A percentile compares a stretch with the other conserved stretches of the same genome.
phyloP scores from a whole-genome alignment of 192 early-diverging fungal genomes.

The Entomortierella chlamydospora region DNA sequence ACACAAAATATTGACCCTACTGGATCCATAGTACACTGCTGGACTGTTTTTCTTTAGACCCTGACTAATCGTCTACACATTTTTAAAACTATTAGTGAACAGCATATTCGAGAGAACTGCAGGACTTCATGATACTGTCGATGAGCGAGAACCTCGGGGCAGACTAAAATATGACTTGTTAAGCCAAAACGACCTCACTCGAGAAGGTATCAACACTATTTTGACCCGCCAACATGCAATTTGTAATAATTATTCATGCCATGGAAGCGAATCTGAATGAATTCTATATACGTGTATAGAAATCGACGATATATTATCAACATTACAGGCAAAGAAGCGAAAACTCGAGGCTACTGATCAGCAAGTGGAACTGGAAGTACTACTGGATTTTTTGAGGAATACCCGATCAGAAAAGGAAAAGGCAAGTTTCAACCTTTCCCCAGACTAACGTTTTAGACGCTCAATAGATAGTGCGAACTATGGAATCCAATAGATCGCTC shows the following conservation, averaged over 20 bases:
- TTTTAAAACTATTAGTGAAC: conserved; percentile 57
- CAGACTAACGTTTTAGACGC: too few relatives aligned
- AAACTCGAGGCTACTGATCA: conserved; percentile 65
- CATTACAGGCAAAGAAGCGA: conserved; percentile 73
- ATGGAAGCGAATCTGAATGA: background rate
- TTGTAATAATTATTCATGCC: background rate
- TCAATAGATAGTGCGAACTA: too few relatives aligned
- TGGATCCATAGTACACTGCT: background rate
- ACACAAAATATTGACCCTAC: too few relatives aligned
- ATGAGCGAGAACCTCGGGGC: conserved; percentile 9
- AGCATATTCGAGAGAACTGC: conserved; percentile 46
- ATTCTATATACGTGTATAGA: conserved; percentile 50
- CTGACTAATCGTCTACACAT: conserved; percentile 22
- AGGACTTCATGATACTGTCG: background rate
- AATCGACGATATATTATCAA: conserved; percentile 69
- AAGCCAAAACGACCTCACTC: conserved; percentile 30
- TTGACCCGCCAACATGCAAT: background rate
- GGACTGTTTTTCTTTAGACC: conserved; percentile 2
- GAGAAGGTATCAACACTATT: conserved; percentile 22
- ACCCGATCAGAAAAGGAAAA: conserved; percentile 68
- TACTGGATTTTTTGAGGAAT: conserved; percentile 73
- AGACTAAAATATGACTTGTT: conserved; percentile 32
- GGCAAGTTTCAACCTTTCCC: conserved; percentile 21
- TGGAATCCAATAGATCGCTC: too few relatives aligned
- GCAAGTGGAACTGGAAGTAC: conserved; percentile 67